Base-by-base conservation (phyloP, 2,329 filamentous ascomycete genomes). In the Clarireedia paspali region DNA sequence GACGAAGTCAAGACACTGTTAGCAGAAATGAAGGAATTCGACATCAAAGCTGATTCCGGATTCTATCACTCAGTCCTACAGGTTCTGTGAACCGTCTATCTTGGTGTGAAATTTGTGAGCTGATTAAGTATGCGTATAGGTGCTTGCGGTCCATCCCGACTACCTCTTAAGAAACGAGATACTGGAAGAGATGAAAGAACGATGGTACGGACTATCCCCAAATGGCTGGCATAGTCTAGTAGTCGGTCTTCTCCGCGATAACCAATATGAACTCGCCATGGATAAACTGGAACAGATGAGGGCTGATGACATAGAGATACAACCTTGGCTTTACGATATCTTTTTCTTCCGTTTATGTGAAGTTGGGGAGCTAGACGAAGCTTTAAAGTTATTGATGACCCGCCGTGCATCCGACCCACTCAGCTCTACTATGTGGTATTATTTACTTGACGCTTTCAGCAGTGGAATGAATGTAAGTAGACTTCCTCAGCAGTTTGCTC, bases 61-160 rank as follows among this genome's bases (percentile, higher is more conserved):
- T 78, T 88, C 2, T 92, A 89, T 64, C 85, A 91, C 69, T 82
- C 82, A 59, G 82, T 86, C 2, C 73, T 96, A 40, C 82, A 84
- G 70, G 84, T 87, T 67, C 26, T 20, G 73, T 62, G 17, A 39
- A 7, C 23, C 23, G 47, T 26, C 23, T 15, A 2, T 23, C n/a
- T 50, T 38, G 47, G 39, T 61, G 55, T 20, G 17, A 23, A 12
- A 14, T 6, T 27, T 40, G 6, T 5, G 27, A 14, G n/a, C 38
- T 52, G 51, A 40, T 38, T 55, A 23, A 53, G 17, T 36, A 12
- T 36, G n/a, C 15, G 24, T 23, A 47, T 20, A 87, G 76, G 85
- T 81, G 5, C 76, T 96, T 24, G 82, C 88, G 0, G 81, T 94
- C 7, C 94, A 97, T 68, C 89, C 92, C 0, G 88, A 97, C 70